A percentile compares a stretch with the other conserved stretches of the same genome.
Conservation (phyloP, 1,284 basidiomycete species). For the Coriolopsis trogii region DNA sequence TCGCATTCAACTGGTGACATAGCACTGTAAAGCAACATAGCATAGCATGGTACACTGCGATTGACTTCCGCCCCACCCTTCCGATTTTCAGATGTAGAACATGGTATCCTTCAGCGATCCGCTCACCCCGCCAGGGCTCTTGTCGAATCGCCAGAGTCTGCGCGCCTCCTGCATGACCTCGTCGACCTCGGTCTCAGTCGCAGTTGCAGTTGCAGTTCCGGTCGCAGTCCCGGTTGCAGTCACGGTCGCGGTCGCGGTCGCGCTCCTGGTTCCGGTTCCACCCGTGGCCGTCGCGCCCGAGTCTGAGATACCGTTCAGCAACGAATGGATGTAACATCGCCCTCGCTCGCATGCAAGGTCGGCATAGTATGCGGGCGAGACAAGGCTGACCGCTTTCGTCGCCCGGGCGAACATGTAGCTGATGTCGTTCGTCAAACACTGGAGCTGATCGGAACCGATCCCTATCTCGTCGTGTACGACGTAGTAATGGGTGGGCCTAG, state of each 20-base stretch:
- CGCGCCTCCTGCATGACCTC: slow-evolving; percentile 54
- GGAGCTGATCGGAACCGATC: slow-evolving; percentile 68
- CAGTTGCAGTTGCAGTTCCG: neutral
- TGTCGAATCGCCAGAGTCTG: slow-evolving; percentile 48
- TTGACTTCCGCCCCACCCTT: neutral
- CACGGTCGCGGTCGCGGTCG: too few species aligned
- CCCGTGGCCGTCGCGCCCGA: slow-evolving; percentile 38
- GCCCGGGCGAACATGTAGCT: slow-evolving; percentile 80
- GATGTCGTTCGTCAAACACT: slow-evolving; percentile 57
- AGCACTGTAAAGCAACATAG: too few species aligned
- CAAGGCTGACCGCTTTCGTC: slow-evolving; percentile 78
- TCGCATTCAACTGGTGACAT: too few species aligned
- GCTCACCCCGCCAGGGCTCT: slow-evolving; percentile 46
- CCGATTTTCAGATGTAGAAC: slow-evolving; percentile 63
- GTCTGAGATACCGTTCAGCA: slow-evolving; percentile 58
- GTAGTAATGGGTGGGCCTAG: slow-evolving; percentile 76
- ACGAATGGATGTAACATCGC: slow-evolving; percentile 69
- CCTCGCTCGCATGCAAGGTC: slow-evolving; percentile 79
- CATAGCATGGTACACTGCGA: slow-evolving; percentile 3
- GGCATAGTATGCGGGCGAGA: slow-evolving; percentile 79
- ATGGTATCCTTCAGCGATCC: slow-evolving; percentile 63
- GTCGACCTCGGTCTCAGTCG: slow-evolving; percentile 45
- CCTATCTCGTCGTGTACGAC: slow-evolving; percentile 75
- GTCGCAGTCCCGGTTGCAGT: neutral
- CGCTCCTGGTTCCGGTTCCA: too few species aligned